These are phyloP conservation scores for Apiospora aurea DNA, from an alignment of 2,329 filamentous ascomycete genomes.

Conservation along the genomic window DNA sequence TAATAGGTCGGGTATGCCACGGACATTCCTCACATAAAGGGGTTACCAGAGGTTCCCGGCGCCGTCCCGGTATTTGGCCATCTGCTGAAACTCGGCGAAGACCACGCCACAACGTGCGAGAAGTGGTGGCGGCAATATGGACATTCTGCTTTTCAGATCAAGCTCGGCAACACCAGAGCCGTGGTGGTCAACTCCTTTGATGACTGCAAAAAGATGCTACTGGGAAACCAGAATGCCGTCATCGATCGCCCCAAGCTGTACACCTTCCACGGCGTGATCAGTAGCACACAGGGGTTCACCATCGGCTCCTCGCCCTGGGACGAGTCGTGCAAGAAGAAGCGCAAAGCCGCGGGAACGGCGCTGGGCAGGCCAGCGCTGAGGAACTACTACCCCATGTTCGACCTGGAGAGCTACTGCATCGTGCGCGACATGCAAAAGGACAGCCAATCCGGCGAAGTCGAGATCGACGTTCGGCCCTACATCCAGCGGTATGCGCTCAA, in stretches of 20 bases:
- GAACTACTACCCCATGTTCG: constrained; percentile 60
- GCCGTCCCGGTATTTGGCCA: constrained; percentile 58
- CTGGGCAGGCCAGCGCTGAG: constrained; percentile 53
- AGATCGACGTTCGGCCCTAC: constrained; percentile 56
- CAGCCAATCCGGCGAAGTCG: constrained; percentile 48
- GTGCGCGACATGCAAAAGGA: constrained; percentile 54
- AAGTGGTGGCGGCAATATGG: constrained; percentile 57
- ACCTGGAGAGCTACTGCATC: constrained; percentile 59
- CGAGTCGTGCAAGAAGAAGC: constrained; percentile 59
- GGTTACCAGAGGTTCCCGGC: constrained; percentile 57
- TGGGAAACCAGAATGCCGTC: constrained; percentile 56
- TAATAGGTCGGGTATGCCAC: constrained; percentile 43
- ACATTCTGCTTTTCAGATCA: constrained; percentile 58
- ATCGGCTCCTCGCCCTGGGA: constrained; percentile 63
- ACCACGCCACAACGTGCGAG: constrained; percentile 60
- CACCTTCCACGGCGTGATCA: constrained; percentile 61
- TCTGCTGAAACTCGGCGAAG: constrained; percentile 57
- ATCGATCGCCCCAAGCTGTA: constrained; percentile 59
- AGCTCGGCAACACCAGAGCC: constrained; percentile 58
- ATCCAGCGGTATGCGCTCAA: constrained; percentile 61
- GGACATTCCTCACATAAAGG: constrained; percentile 56
- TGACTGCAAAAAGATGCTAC: constrained; percentile 57
- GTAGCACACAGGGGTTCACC: constrained; percentile 59
- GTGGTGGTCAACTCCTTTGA: constrained; percentile 61
- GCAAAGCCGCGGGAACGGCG: constrained; percentile 57